These are phyloP conservation scores for Lepiota brunneoincarnata DNA, from an alignment of 768 basidiomycete genomes.

Conservation along the genomic window DNA sequence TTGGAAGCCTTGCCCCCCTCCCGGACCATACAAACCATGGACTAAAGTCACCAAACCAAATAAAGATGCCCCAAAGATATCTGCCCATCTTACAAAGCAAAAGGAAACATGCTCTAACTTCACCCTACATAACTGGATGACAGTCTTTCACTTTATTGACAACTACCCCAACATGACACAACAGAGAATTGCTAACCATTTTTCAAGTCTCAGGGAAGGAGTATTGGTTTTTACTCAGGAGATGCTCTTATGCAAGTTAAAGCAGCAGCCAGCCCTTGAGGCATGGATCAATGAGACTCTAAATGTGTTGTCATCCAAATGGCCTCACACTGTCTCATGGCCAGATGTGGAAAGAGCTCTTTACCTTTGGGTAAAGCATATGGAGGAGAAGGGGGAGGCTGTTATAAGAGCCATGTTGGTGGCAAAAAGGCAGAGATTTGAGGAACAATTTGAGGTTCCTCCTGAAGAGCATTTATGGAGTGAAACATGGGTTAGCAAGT, in stretches of 20 bases:
- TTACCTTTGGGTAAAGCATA: slow-evolving; percentile 25
- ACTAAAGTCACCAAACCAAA: neutral
- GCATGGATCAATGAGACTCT: slow-evolving; percentile 13
- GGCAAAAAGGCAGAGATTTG: slow-evolving; percentile 20
- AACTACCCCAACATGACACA: slow-evolving; percentile 18
- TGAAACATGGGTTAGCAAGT: slow-evolving; percentile 19
- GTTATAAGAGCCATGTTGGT: slow-evolving; percentile 24
- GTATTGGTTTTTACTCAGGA: no score
- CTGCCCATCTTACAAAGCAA: neutral
- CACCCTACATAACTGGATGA: slow-evolving; percentile 21
- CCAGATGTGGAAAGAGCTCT: slow-evolving; percentile 32
- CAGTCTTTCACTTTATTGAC: slow-evolving; percentile 19
- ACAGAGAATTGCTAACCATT: slow-evolving; percentile 15
- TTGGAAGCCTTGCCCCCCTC: no score
- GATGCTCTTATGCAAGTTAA: slow-evolving; percentile 21
- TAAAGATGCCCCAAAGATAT: neutral
- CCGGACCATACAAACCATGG: no score
- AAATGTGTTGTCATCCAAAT: slow-evolving; percentile 19
- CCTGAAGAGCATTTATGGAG: slow-evolving; percentile 17
- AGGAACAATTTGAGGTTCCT: slow-evolving; percentile 24
- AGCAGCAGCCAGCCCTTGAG: no score
- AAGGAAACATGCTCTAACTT: slow-evolving; percentile 10
- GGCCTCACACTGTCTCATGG: slow-evolving; percentile 21
- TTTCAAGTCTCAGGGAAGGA: slow-evolving; percentile 7
- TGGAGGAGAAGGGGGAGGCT: slow-evolving; percentile 22